A percentile compares a stretch with the other conserved stretches of the same genome.
phyloP scores from a whole-genome alignment of 2,329 filamentous ascomycete species.

The Myriangium duriaei region DNA sequence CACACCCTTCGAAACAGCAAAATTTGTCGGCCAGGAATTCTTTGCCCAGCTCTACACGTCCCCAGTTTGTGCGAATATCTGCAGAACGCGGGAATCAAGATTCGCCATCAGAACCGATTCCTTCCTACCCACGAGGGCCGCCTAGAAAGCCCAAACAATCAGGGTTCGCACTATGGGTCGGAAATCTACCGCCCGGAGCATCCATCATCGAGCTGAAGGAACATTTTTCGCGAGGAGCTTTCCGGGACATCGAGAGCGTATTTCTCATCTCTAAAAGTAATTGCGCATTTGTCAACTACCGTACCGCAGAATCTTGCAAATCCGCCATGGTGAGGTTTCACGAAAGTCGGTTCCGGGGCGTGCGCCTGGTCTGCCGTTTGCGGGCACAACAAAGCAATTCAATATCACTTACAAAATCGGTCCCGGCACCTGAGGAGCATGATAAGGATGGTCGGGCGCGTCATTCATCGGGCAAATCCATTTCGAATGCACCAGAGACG shows the following conservation, averaged over 20 bases:
- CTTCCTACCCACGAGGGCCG: constrained; percentile 43
- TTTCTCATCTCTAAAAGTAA: constrained; percentile 96
- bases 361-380: constrained; percentile 73
- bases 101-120: constrained; percentile 18
- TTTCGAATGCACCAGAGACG: too few relatives aligned
- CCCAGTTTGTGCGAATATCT: too few relatives aligned
- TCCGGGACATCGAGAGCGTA: constrained; percentile 66
- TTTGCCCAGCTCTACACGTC: too few relatives aligned
- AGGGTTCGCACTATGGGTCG: constrained; percentile 91
- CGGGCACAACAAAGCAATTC: constrained; percentile 34
- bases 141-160: constrained; percentile 54
- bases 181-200: constrained; percentile 77
- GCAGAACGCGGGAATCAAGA: constrained; percentile 9
- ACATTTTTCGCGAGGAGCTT: constrained; percentile 71
- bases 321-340: constrained; percentile 74
- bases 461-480: too few relatives aligned
- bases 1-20: too few relatives aligned
- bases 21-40: too few relatives aligned
- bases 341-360: constrained; percentile 78
- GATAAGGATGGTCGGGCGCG: too few relatives aligned
- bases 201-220: constrained; percentile 76
- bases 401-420: neutral
- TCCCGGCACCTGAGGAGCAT: too few relatives aligned
- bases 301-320: constrained; percentile 61
- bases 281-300: constrained; percentile 93